Evolutionary conservation across 331 rosid species (phyloP), one percentile per base, ranked within the genome.

Genomic region (Quercus lobata): DNA sequence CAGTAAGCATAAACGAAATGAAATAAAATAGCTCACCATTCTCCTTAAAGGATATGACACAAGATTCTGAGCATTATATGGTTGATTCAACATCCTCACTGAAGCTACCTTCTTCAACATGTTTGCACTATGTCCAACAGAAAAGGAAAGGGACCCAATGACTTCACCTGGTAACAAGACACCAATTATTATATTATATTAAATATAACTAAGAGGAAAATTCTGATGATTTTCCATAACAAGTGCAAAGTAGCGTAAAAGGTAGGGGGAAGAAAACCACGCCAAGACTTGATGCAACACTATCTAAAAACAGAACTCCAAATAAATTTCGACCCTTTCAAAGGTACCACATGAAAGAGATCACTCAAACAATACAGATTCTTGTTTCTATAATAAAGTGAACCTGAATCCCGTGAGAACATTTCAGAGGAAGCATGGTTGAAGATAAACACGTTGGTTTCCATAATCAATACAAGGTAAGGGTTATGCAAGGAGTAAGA

Each of bases 71-170:
- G 35, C 75, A 75, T 87, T 93, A 81, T 53, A 74, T 56, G 90
- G 89, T 70, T 86, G 93, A 83, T 85, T 85, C 69, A 87, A 60
- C 90, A 90, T 87, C 89, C 89, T 93, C 82, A 81, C 86, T 16
- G 99, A 95, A 75, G 99, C 87, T 74, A 88, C 82, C 86, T 91
- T 95, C 86, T 83, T 91, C 77, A 95, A 84, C 72, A 72, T 86
- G 77, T 84, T 89, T 76, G 90, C 89, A 72, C 90, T 92, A 76
- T 83, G 90, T 72, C 98, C 99, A 32, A 93, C 98, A 77, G 93
- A 72, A 88, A 91, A 93, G 17, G 97, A 95, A 80, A 95, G 87
- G 56, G 98, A 88, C 72, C 97, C 97, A 46, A 95, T 92, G 54
- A 95, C 94, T 85, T 95, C 98, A 80, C 99, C 99, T 95, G 84